Base-by-base conservation (phyloP, 2,329 filamentous ascomycete genomes). In the Scedosporium aurantiacum region DNA sequence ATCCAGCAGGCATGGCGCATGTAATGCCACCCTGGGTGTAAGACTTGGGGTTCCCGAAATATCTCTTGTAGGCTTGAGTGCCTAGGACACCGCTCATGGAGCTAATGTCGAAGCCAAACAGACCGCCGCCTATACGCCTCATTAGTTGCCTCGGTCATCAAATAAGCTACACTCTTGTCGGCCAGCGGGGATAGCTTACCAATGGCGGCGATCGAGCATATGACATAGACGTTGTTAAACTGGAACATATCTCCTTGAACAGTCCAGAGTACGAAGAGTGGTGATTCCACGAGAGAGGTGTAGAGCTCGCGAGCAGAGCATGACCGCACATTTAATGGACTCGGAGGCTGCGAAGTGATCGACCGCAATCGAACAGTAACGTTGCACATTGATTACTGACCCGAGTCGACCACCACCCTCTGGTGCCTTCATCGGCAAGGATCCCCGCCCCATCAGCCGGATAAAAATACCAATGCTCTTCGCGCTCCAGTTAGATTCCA, bases 41-140 rank as follows among this genome's bases (percentile, higher is more conserved):
- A 1, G 77, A 79, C 18, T 70, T 69, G 2, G 80, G 80, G 61
- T 89, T 81, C 67, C 84, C 77, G 74, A 91, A 91, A 72, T 89
- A 91, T 67, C 82, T 84, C 66, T 84, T 84, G 71, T 91, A 91
- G 56, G 85, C 81, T 62, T 84, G 73, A 0, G 85, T 88, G 32
- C 84, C 84, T 43, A 91, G 77, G 25, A 85, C 82, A 55, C 82
- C 83, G 43, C 82, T 85, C 87, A 91, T 90, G 52, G 85, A 88
- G 61, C 82, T 84, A 67, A 91, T 90, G 73, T 91, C 89, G 70
- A 91, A 91, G 67, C 89, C 89, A 68, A 91, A 91, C 27, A 91
- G 77, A 25, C 82, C 83, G 70, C 87, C 87, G 66, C 87, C 87
- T 76, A 61, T 23, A 3, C 12, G 14, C 56, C 12, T 56, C 40